Base-by-base conservation (phyloP, 495 filamentous ascomycete genomes). In the Hypoxylon subgilvum region DNA sequence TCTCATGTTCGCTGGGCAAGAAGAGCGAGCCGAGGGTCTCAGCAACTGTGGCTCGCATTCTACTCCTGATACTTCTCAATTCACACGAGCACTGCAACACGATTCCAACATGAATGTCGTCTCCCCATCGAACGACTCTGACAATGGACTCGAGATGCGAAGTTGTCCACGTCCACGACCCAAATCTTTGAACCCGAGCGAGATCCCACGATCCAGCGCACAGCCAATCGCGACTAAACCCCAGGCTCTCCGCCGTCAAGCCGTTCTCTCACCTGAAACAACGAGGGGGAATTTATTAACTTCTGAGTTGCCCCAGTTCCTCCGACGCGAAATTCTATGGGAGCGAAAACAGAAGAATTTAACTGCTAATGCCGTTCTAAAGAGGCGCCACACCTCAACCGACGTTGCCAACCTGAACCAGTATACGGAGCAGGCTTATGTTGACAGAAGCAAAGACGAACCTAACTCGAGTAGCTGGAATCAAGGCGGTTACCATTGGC, bases 211-310 rank as follows among this genome's bases (percentile, higher is more conserved):
- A 22, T 87, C 92, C 1, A 61, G 70, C 0, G 76, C 79, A 4
- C 92, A 93, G 72, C 92, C 93, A 14, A 97, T 97, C 66, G 84
- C 88, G 67, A 87, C 86, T 25, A 88, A 84, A 9, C 86, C 88
- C 31, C 88, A 84, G 47, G 75, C 67, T 53, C 79, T 81, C 41
- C 83, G 86, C 14, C 86, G 87, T 53, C 84, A 84, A 51, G 80
- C 79, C 16, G 84, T 86, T 3, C 74, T 91, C 27, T 97, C 94
- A 4, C 94, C 94, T 0, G 83, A 91, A 51, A 96, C 95, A 0
- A 98, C 95, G 0, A 85, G 95, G 39, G 83, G 93, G 36, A 95
- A 98, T 73, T 97, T 98, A 95, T 83, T 98, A 47, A 86, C 90
- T 27, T 92, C 91, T 18, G 94, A 98, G 74, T 78, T 98, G 58